These are phyloP conservation scores for Luffa acutangula DNA, from an alignment of 306 rosid genomes.

Conservation along the genomic window DNA sequence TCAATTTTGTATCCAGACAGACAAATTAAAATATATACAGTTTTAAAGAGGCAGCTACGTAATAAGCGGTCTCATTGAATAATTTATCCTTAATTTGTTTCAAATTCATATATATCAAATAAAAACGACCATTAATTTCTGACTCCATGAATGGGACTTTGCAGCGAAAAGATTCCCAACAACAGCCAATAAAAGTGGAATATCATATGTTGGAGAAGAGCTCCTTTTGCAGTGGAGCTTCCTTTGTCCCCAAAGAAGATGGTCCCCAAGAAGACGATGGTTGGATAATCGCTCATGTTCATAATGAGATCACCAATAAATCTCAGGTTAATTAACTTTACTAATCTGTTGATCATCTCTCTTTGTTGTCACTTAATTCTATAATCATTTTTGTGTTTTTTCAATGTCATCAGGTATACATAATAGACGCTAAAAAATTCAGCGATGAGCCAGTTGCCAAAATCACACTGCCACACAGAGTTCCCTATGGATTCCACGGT, in stretches of 20 bases:
- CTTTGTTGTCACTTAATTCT: too few relatives aligned
- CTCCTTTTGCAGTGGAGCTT: constrained; percentile 46
- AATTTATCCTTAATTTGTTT: neutral
- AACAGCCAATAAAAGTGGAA: constrained; percentile 24
- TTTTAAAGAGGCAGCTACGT: too few relatives aligned
- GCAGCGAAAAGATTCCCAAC: neutral
- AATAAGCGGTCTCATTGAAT: too few relatives aligned
- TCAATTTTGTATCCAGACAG: too few relatives aligned
- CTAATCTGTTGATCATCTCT: neutral
- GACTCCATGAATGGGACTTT: neutral
- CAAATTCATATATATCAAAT: too few relatives aligned
- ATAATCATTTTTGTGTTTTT: neutral
- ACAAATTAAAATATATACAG: too few relatives aligned
- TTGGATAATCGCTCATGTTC: constrained; percentile 67
- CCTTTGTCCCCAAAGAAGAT: constrained; percentile 38
- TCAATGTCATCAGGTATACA: constrained; percentile 29
- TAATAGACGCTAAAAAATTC: constrained; percentile 43
- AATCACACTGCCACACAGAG: constrained; percentile 44
- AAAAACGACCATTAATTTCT: neutral
- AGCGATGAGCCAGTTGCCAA: constrained; percentile 30
- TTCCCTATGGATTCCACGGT: constrained; percentile 77
- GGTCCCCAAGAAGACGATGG: constrained; percentile 51
- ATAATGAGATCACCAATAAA: constrained; percentile 41
- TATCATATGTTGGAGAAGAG: constrained; percentile 46
- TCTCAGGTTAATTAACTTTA: constrained; percentile 23